Percentiles rank a stretch among this genome's conserved stretches.
phyloP scores from a whole-genome alignment of 108 stramenopile genomes.

The Seminavis robusta region DNA sequence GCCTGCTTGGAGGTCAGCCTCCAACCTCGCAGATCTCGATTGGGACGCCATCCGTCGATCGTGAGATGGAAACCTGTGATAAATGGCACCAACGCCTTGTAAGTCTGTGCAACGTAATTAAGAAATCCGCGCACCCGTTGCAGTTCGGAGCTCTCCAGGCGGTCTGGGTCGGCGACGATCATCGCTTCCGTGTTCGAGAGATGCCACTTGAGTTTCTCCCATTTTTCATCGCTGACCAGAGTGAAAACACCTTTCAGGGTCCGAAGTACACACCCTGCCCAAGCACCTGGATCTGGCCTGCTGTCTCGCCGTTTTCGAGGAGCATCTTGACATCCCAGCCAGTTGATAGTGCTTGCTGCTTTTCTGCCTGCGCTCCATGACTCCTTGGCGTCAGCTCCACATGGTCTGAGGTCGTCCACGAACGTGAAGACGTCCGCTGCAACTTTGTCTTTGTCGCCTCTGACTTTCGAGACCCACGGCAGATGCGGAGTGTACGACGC shows the following conservation, averaged over 20 bases:
- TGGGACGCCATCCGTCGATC: constrained; percentile 24
- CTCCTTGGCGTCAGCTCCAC: constrained; percentile 1
- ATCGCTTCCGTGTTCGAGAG: background rate
- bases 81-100: constrained; percentile 31
- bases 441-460: constrained; percentile 7
- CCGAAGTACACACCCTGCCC: constrained; percentile 14
- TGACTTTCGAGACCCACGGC: constrained; percentile 27
- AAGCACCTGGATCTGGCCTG: constrained; percentile 11
- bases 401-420: constrained; percentile 29
- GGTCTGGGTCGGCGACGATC: no score
- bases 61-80: constrained; percentile 50
- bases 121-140: constrained; percentile 32
- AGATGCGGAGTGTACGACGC: constrained; percentile 12
- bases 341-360: background rate
- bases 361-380: constrained; percentile 14
- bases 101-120: constrained; percentile 34
- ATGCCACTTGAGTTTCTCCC: constrained; percentile 12
- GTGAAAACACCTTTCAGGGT: constrained; percentile 6
- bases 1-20: background rate
- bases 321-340: constrained; percentile 39
- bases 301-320: constrained; percentile 20
- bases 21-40: constrained; percentile 47
- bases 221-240: constrained; percentile 10
- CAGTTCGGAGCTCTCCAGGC: background rate
- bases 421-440: constrained; percentile 25